Base-by-base conservation (phyloP, 495 filamentous ascomycete genomes). In the Podospora pseudoanserina region DNA sequence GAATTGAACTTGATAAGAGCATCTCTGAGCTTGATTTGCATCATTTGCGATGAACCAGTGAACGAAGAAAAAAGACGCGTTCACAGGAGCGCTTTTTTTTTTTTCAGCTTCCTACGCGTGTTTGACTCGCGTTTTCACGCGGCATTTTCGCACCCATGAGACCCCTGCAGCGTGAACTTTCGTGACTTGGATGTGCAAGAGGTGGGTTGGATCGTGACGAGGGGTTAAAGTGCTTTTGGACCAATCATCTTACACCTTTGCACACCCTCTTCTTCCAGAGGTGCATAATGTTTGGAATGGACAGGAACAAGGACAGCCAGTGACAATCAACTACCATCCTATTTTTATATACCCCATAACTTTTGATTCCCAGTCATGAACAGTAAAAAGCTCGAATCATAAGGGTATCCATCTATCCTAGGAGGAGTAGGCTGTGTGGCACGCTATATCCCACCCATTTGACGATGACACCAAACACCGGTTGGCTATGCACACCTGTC, bases 81-180 rank as follows among this genome's bases (percentile, higher is more conserved):
- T 58, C 23, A 20, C n/a, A 23, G n/a, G n/a, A 20, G 19, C 7
- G 4, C 6, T 58, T 58, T 58, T 58, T 69, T 69, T 69, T 65
- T 59, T 69, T 7, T 32, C 30, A 7, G 30, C 7, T 32, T 4
- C 30, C 4, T 32, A 44, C 26, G n/a, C n/a, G 23, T n/a, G 23
- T 26, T 20, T 58, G 55, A 58, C 23, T 26, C 55, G 55, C 55
- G 55, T 58, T 58, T 26, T 58, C n/a, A 58, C 55, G 19, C 55
- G 55, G 11, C n/a, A 26, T 26, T 58, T 58, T 23, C 55, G 55
- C 55, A 58, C n/a, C 23, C 4, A 58, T 26, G 55, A 15, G 13
- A 58, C n/a, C 55, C 55, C n/a, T 26, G n/a, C 23, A 26, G 55
- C 55, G 55, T 58, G 55, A 58, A 49, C 39, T 49, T 49, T 49